Evolutionary conservation across 495 filamentous ascomycete species (phyloP).

Genomic region (Trichoderma erinaceum): DNA sequence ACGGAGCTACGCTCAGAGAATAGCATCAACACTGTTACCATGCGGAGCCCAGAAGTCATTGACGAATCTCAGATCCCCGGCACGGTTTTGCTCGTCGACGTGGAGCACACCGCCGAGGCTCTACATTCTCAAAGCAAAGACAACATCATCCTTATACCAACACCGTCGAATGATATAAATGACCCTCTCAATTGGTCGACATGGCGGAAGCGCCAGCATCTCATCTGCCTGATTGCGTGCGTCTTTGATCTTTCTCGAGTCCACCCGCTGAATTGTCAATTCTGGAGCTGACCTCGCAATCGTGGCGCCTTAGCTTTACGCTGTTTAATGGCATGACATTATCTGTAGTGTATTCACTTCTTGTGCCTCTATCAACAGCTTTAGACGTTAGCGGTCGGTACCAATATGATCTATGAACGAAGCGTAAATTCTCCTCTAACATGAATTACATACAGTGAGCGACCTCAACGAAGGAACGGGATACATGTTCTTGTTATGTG

Average conservation of each 20-base stretch:
- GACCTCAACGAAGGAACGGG: constrained; percentile 51
- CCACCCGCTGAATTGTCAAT: constrained; percentile 32
- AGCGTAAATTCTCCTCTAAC: not conserved
- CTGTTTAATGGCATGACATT: constrained; percentile 54
- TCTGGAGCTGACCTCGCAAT: not conserved
- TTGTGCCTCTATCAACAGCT: constrained; percentile 50
- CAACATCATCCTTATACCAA: constrained; percentile 57
- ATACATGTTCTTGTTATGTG: constrained; percentile 57
- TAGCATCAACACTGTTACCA: not conserved
- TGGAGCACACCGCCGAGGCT: constrained; percentile 37
- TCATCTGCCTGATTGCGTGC: constrained; percentile 12
- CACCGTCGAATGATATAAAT: constrained; percentile 51
- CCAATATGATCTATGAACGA: constrained; percentile 36
- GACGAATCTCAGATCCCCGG: constrained; percentile 46
- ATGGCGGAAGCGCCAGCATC: constrained; percentile 38
- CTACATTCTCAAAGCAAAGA: constrained; percentile 36
- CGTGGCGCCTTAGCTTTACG: constrained; percentile 38
- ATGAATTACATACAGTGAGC: not conserved
- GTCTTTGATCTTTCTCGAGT: constrained; percentile 34
- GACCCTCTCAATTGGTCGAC: constrained; percentile 59
- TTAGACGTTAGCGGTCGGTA: constrained; percentile 45
- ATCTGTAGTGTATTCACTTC: constrained; percentile 56
- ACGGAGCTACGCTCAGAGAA: not conserved
- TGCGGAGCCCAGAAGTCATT: constrained; percentile 10
- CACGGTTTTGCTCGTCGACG: constrained; percentile 50